Conservation (phyloP, 805 yeast genomes). For the Candida chilensis region DNA sequence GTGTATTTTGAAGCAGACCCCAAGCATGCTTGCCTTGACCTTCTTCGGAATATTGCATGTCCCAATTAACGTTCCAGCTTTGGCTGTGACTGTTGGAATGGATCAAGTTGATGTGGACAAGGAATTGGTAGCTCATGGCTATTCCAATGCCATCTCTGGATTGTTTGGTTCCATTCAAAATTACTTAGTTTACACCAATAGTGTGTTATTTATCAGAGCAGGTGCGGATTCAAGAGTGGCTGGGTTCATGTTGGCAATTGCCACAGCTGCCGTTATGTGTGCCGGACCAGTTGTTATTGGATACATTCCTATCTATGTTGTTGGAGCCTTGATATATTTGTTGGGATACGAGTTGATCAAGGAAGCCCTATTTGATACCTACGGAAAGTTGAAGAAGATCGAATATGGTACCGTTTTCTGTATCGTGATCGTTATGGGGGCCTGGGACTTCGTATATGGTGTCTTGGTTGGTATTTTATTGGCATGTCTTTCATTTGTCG, state of each 20-base stretch:
- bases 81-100: constrained; percentile 84
- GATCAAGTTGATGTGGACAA: constrained; percentile 85
- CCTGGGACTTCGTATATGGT: constrained; percentile 90
- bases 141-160: constrained; percentile 82
- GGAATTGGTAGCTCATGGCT: constrained; percentile 92
- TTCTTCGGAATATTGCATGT: constrained; percentile 95
- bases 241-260: constrained; percentile 80
- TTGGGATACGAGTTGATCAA: constrained; percentile 84
- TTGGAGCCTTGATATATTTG: constrained; percentile 83
- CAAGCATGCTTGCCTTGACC: constrained; percentile 92
- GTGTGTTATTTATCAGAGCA: constrained; percentile 83
- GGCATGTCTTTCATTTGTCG: constrained; percentile 93
- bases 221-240: constrained; percentile 90
- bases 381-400: constrained; percentile 61
- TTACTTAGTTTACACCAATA: constrained; percentile 90
- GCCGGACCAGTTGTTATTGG: constrained; percentile 92
- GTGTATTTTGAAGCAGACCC: constrained; percentile 58
- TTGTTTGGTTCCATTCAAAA: constrained; percentile 83
- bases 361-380: constrained; percentile 82
- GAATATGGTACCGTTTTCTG: constrained; percentile 81
- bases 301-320: constrained; percentile 91
- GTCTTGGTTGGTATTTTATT: constrained; percentile 82
- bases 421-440: constrained; percentile 93
- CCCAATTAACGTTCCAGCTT: constrained; percentile 95
- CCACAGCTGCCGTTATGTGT: constrained; percentile 74